A percentile compares a stretch with the other conserved stretches of the same genome.
Evolutionary conservation across 768 basidiomycete species (phyloP).

Genomic region (Punctularia strigosozonata): DNA sequence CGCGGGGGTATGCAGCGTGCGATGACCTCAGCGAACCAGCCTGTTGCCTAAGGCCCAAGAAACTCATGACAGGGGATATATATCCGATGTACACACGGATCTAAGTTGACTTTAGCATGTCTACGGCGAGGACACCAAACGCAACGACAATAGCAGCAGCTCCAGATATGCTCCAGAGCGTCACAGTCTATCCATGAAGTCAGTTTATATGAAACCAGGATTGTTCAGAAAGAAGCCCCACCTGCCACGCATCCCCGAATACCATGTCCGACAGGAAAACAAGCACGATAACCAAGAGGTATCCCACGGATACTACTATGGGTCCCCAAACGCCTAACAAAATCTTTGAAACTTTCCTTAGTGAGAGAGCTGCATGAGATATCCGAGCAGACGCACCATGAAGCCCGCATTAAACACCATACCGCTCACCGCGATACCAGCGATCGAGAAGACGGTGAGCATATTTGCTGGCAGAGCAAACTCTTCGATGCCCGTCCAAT

Average conservation of each 20-base stretch:
- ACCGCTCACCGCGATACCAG: slow-evolving; percentile 59
- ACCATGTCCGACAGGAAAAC: slow-evolving; percentile 71
- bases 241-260: slow-evolving; percentile 53
- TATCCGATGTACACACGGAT: too few relatives aligned
- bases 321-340: slow-evolving; percentile 83
- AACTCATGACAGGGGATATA: too few relatives aligned
- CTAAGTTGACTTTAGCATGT: slow-evolving; percentile 52
- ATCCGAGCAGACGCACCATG: slow-evolving; percentile 42
- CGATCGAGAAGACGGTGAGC: slow-evolving; percentile 37
- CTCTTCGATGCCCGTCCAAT: slow-evolving; percentile 48
- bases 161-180: slow-evolving; percentile 63
- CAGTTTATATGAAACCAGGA: too few relatives aligned
- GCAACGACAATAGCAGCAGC: slow-evolving; percentile 72
- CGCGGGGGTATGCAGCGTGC: too few relatives aligned
- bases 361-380: slow-evolving; percentile 4
- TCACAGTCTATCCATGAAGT: too few relatives aligned
- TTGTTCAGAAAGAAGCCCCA: too few relatives aligned
- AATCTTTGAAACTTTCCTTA: slow-evolving; percentile 31
- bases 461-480: slow-evolving; percentile 53
- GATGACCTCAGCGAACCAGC: too few relatives aligned
- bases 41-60: too few relatives aligned
- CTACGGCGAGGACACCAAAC: slow-evolving; percentile 69
- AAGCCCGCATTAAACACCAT: slow-evolving; percentile 76
- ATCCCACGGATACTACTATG: slow-evolving; percentile 79
- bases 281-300: slow-evolving; percentile 88